Evolutionary conservation across 805 yeast species (phyloP), one percentile per base, ranked within the genome.

Genomic region (Yarrowia deformans): DNA sequence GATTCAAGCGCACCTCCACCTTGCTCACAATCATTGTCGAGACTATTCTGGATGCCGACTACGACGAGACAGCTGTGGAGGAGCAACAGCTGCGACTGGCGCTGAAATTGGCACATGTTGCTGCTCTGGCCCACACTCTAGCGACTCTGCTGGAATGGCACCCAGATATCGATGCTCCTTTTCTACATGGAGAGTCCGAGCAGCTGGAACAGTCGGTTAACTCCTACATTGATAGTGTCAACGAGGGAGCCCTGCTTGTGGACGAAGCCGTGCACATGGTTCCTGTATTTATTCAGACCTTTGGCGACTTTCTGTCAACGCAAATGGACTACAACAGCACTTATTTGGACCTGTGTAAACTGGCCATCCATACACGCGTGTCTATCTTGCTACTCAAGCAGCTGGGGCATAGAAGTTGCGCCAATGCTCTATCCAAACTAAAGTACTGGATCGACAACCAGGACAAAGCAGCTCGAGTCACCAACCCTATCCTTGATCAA

Each of bases 401-500:
- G 12, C 34, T 60, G 4, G 66, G 46, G 1, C 66, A 60, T 12
- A n/a, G 42, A 34, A 34, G 52, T 19, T 60, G 66, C 16, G 50
- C 66, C 42, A 60, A 16, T 60, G 40, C 66, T 14, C 10, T 60
- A 3, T 60, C 66, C 14, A 60, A 60, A 34, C 5, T 60, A 8
- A 60, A 45, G 32, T 60, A 60, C 43, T 60, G 66, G 66, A 9
- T 45, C 9, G 66, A 60, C n/a, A 60, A 45, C 52, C 66, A 43
- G 34, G 52, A 60, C 19, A 45, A 60, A 18, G 6, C 50, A 2
- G 50, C 66, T 16, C 45, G 42, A 8, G 52, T 60, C 5, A 7
- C 32, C 4, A 60, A 52, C 14, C 66, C 66, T 10, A 60, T 60
- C 12, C 45, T 60, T 13, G 66, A 60, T 8, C 1, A 8, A 3